Evolutionary conservation across 805 yeast species (phyloP).

Genomic region (Candida vaughaniae): DNA sequence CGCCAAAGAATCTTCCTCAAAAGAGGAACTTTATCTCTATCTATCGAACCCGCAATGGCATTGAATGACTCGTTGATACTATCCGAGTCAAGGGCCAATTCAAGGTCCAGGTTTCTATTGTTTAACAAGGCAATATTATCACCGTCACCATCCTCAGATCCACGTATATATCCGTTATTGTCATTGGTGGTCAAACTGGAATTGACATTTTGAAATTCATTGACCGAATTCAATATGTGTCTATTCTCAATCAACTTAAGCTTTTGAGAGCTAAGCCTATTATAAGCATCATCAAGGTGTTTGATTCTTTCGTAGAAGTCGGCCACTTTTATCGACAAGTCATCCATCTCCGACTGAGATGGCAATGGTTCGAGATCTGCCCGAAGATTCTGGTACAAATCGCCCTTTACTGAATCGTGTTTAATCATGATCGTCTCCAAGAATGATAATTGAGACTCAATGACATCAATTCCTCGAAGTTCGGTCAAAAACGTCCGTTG

Average conservation of each 20-base stretch:
- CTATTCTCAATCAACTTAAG: slow-evolving; percentile 33
- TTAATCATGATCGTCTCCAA: slow-evolving; percentile 30
- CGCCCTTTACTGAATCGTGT: slow-evolving; percentile 25
- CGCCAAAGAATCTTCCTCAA: slow-evolving; percentile 44
- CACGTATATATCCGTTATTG: too few relatives aligned
- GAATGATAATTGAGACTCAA: slow-evolving; percentile 29
- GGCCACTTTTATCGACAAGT: slow-evolving; percentile 22
- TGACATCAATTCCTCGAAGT: slow-evolving; percentile 34
- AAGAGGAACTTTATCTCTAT: slow-evolving; percentile 33
- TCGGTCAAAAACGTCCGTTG: slow-evolving; percentile 46
- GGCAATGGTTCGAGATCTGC: slow-evolving; percentile 58
- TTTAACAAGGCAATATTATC: slow-evolving; percentile 24
- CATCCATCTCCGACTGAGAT: slow-evolving; percentile 34
- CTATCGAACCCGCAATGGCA: slow-evolving; percentile 36
- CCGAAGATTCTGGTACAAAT: slow-evolving; percentile 28
- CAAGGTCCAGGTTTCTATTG: slow-evolving; percentile 17
- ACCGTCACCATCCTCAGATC: slow-evolving; percentile 23
- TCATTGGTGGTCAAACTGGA: not conserved
- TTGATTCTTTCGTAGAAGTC: slow-evolving; percentile 29
- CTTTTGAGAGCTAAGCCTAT: slow-evolving; percentile 23
- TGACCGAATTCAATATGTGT: slow-evolving; percentile 30
- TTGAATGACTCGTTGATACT: slow-evolving; percentile 24
- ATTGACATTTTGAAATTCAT: slow-evolving; percentile 25
- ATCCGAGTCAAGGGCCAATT: slow-evolving; percentile 21
- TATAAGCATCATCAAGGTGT: slow-evolving; percentile 37